phyloP scores from a whole-genome alignment of 1,284 basidiomycete species.

The Sporisorium sorghi region DNA sequence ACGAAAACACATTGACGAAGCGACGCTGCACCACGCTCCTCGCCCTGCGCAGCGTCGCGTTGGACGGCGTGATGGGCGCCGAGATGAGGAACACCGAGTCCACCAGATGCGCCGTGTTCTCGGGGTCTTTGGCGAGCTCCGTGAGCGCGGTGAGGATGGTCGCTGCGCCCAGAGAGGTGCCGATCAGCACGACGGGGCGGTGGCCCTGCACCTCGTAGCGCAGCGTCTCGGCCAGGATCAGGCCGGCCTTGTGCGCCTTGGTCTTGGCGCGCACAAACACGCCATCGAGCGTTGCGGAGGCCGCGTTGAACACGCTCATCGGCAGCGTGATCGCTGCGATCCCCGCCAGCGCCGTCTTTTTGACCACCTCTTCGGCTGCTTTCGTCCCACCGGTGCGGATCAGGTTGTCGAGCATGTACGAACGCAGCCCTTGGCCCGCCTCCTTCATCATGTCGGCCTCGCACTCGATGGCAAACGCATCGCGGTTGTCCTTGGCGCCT shows the following conservation, averaged over 20 bases:
- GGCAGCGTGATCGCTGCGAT: conserved; percentile 73
- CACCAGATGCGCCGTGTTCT: conserved; percentile 69
- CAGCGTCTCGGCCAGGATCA: conserved; percentile 73
- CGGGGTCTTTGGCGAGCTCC: conserved; percentile 69
- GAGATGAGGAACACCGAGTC: conserved; percentile 71
- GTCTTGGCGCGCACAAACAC: conserved; percentile 69
- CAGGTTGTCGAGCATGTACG: conserved; percentile 55
- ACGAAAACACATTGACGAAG: conserved; percentile 72
- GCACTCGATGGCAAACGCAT: conserved; percentile 56
- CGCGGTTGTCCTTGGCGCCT: conserved; percentile 47
- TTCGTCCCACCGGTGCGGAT: conserved; percentile 53
- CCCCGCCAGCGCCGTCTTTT: conserved; percentile 73
- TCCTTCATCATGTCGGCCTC: conserved; percentile 58
- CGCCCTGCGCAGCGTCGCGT: conserved; percentile 71
- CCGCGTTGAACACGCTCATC: conserved; percentile 69
- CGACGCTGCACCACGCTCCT: conserved; percentile 71
- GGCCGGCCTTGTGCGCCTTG: conserved; percentile 70
- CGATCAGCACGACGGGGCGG: conserved; percentile 73
- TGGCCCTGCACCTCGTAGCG: conserved; percentile 74
- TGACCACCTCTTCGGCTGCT: conserved; percentile 71
- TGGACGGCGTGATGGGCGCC: conserved; percentile 71
- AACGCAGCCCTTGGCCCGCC: conserved; percentile 52
- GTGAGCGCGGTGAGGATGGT: conserved; percentile 73
- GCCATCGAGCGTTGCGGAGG: conserved; percentile 68
- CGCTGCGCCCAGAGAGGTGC: conserved; percentile 73